Evolutionary conservation across 129 eudicot species (phyloP), one percentile per base, ranked within the genome.

Genomic region (Flaveria brownii): DNA sequence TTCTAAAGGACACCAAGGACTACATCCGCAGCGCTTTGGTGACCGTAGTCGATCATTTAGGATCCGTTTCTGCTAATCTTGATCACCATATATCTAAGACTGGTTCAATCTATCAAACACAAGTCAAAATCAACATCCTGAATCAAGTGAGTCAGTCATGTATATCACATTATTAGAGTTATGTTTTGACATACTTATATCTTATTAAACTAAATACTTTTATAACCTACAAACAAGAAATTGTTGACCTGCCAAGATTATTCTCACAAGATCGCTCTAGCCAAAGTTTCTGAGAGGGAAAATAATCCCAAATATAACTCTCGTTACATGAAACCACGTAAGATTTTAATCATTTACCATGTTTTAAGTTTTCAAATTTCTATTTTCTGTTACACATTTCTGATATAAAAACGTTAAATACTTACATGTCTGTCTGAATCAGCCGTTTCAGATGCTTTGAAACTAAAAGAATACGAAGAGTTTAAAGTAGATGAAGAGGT

Each of bases 21-120:
- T 92, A 92, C 71, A 18, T 89, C 28, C 82, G 83, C 49, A 84
- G 42, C 50, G 92, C 96, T 49, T 23, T 90, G 28, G 94, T 92
- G 60, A 85, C 92, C 6, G 84, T 93, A 10, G 86, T 90, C 72
- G 98, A 93, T 85, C 95, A 86, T 83, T 73, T 93, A 6, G 96
- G 98, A 72, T 74, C 87, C 26, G 89, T 82, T 56, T 85, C 98
- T 2, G 83, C 89, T 51, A 90, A 82, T 82, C 86, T 93, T 49
- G 85, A 90, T 73, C 74, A 55, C 16, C 74, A 18, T 66, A 14
- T 92, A 46, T 72, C 82, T 0, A 71, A 72, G 73, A 33, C 72
- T 36, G 50, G 84, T 77, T 54, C 83, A 17, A 56, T 83, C 73
- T 75, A 85, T 41, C 86, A 89, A 69, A 79, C 93, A 75, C 71